Evolutionary conservation across 345 rosid genomes (phyloP), one percentile per base, ranked within the genome.

Genomic region (Citrus australasica): DNA sequence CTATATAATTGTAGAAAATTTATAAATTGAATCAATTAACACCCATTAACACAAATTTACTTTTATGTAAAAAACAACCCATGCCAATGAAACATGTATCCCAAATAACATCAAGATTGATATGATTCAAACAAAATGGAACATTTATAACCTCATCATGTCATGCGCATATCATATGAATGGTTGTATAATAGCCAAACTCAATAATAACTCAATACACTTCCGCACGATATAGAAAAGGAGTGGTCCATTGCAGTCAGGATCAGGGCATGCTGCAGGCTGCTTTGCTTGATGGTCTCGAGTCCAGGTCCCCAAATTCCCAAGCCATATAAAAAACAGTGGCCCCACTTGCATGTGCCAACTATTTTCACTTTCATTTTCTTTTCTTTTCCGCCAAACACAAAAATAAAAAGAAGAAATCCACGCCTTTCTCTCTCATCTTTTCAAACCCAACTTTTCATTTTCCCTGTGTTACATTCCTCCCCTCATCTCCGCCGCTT

Each of bases 401-500:
- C 16, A 11, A 11, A 16, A 5, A 22, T 3, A 46, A 46, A 46
- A 10, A 42, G 4, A 11, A 42, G 13, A 68, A 55, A 3, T 17
- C 62, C 48, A 16, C 11, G n/a, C 25, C 25, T 70, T 28, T 9
- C 2, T 2, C 22, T 27, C 11, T 38, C 14, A 27, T 6, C 28
- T 42, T 9, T 61, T 33, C 19, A 14, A 40, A 10, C 17, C 33
- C 21, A 13, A 13, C n/a, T 73, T n/a, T 59, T 38, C 2, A 19
- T 71, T 61, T 3, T 11, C 16, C 16, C 48, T 3, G 48, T 42
- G 48, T 42, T 46, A 4, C 28, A 19, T 19, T 30, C 30, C 32
- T 28, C 9, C 78, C 82, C 53, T 75, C 11, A 27, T 76, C 78
- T 66, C 78, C 81, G 83, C 83, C 85, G 79, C 67, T 83, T 73